Evolutionary conservation across 768 basidiomycete genomes (phyloP), one percentile per base, ranked within the genome.

Genomic region (Leccinum subgranulosum): DNA sequence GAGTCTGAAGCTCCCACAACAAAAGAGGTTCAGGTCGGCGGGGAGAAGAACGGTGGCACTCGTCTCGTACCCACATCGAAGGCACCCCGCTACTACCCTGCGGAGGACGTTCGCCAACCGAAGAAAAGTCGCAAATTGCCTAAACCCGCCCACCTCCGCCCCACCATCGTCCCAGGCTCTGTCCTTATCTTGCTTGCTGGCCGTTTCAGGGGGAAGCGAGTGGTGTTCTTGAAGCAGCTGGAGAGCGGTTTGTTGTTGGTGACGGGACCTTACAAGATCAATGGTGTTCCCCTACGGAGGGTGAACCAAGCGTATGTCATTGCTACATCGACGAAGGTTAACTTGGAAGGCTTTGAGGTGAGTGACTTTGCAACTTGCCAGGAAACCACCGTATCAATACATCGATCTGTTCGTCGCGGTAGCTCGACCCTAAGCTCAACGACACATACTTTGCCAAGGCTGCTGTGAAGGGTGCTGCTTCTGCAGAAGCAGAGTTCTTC

Each of bases 271-370:
- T 98, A 85, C 86, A 96, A 94, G 84, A 74, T 98, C 74, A 99
- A 99, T 77, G 97, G 97, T 73, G 96, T 99, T 48, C 97, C 97
- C 66, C 83, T 99, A 74, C 85, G 95, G 75, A 86, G 97, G 75
- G 94, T 99, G 59, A 96, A 94, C 81, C 96, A 98, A 81, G 94
- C 97, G 55, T 99, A 99, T 74, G 94, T 95, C 61, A 98, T 99
- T 70, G 93, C 96, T 57, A 99, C 97, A 58, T 94, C 94, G 56
- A 98, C 97, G 66, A 93, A 88, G 78, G 76, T 98, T 65, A 90
- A 96, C 63, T 74, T 98, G 57, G 81, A 78, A 27, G 82, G 78
- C 57, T 78, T 91, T 73, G 83, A 84, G 79, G 94, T 93, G 67
- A 62, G 83, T 79, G 50, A 25, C 34, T 56, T 45, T 2, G n/a